These are phyloP conservation scores for Tylopilus intermedius DNA, from an alignment of 768 basidiomycete species.

Conservation along the genomic window DNA sequence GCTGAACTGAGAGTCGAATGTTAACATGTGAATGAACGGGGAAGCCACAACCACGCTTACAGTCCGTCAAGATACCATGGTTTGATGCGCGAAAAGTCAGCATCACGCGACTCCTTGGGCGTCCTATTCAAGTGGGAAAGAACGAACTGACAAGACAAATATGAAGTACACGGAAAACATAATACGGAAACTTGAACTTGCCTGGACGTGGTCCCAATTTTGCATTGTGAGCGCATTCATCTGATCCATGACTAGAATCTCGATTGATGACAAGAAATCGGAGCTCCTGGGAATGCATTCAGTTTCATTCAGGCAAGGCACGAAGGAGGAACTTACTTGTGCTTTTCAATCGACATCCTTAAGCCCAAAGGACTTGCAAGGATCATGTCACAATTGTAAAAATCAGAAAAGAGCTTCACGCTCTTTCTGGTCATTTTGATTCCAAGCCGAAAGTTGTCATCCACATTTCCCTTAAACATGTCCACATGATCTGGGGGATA, in stretches of 20 bases:
- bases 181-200: constrained; percentile 28
- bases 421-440: constrained; percentile 90
- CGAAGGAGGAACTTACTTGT: constrained; percentile 57
- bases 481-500: constrained; percentile 89
- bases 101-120: constrained; percentile 88
- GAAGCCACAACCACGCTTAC: constrained; percentile 55
- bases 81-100: constrained; percentile 95
- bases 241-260: constrained; percentile 87
- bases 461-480: constrained; percentile 93
- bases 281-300: constrained; percentile 49
- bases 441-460: constrained; percentile 91
- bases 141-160: constrained; percentile 56
- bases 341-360: constrained; percentile 88
- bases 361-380: constrained; percentile 91
- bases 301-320: background rate
- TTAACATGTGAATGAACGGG: constrained; percentile 63
- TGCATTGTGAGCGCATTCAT: constrained; percentile 94
- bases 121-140: constrained; percentile 81
- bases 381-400: constrained; percentile 87
- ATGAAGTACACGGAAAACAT: background rate
- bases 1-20: constrained; percentile 49
- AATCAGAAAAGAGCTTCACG: constrained; percentile 86
- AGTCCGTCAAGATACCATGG: constrained; percentile 96
- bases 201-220: constrained; percentile 98
- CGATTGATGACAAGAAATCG: constrained; percentile 92